These are phyloP conservation scores for Sphaerobolus stellatus DNA, from an alignment of 1,284 basidiomycete genomes.

Conservation along the genomic window DNA sequence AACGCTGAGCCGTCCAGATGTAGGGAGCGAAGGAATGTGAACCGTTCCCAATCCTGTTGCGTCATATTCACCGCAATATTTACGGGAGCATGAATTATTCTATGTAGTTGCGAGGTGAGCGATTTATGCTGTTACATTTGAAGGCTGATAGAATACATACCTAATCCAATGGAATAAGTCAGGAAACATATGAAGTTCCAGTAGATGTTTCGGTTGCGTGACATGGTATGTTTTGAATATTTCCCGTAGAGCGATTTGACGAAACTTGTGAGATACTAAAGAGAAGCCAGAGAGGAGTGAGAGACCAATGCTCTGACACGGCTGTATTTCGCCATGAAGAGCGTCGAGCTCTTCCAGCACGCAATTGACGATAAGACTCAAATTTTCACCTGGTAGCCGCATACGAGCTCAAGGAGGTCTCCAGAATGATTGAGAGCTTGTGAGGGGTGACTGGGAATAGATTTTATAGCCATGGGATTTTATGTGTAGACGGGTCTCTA, in stretches of 20 bases:
- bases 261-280: constrained; percentile 7
- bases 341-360: constrained; percentile 1
- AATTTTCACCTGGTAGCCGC: constrained; percentile 7
- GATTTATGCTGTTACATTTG: neutral
- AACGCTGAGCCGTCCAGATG: neutral
- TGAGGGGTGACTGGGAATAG: no score
- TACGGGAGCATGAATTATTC: constrained; percentile 6
- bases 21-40: constrained; percentile 2
- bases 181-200: constrained; percentile 4
- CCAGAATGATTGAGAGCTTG: no score
- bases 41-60: constrained; percentile 2
- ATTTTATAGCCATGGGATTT: constrained; percentile 7
- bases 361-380: constrained; percentile 8
- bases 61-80: constrained; percentile 5
- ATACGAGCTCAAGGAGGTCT: no score
- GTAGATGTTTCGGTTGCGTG: neutral
- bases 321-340: neutral
- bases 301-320: neutral
- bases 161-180: constrained; percentile 7
- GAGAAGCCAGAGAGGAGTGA: constrained; percentile 11
- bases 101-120: neutral
- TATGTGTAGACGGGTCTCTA: constrained; percentile 1
- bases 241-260: constrained; percentile 10
- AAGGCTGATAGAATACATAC: neutral
- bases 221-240: constrained; percentile 11